Percentiles rank a stretch among this genome's conserved stretches.
Conservation (phyloP, 306 rosid genomes). For the Fragaria ananassa region DNA sequence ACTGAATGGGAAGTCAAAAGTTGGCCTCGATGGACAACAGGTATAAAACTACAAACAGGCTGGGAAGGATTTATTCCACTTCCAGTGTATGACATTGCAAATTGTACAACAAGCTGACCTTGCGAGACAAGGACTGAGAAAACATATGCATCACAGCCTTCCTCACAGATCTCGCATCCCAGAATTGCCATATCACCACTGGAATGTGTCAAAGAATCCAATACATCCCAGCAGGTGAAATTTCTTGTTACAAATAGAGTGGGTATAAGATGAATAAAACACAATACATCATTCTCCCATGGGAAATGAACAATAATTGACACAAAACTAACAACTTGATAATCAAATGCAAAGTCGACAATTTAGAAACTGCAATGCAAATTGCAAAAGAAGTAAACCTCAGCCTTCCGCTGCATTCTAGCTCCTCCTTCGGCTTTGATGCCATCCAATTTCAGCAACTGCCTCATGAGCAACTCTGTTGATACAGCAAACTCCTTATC, state of each 20-base stretch:
- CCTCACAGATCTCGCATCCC: not conserved
- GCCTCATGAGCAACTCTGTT: conserved; percentile 83
- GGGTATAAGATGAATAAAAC: not conserved
- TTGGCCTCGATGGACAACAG: too few relatives aligned
- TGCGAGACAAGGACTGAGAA: not conserved
- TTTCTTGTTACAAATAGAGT: not conserved
- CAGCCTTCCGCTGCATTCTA: conserved; percentile 75
- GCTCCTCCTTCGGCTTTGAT: conserved; percentile 86
- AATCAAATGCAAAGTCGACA: not conserved
- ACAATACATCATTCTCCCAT: not conserved
- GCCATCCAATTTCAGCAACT: conserved; percentile 75
- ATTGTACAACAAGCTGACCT: not conserved
- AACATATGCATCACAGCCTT: not conserved
- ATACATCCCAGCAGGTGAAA: not conserved
- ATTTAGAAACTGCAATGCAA: not conserved
- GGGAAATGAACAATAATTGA: not conserved
- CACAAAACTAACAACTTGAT: not conserved
- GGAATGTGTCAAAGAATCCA: too few relatives aligned
- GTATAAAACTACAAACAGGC: too few relatives aligned
- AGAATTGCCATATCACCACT: too few relatives aligned
- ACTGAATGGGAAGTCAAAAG: too few relatives aligned
- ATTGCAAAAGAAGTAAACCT: conserved; percentile 49
- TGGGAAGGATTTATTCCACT: not conserved
- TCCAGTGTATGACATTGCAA: not conserved
- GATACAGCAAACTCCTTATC: conserved; percentile 65